Percentiles rank a stretch among this genome's conserved stretches.
phyloP scores from a whole-genome alignment of 1,284 basidiomycete genomes.

The Cryptococcus jaspeensis region DNA sequence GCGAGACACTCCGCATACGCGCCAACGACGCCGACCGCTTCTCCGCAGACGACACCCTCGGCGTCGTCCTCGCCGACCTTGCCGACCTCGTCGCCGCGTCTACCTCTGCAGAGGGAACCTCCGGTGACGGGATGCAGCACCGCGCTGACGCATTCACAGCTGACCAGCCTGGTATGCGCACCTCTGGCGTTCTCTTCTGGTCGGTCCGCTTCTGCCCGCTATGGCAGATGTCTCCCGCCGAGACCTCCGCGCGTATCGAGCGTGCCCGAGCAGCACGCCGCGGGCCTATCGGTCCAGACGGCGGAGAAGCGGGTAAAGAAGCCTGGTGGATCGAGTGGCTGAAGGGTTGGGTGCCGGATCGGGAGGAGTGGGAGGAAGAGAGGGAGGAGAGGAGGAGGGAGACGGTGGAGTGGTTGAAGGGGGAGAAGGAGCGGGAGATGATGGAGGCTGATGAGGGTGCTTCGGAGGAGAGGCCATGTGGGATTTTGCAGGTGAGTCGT shows the following conservation, averaged over 20 bases:
- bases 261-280: conserved; percentile 5
- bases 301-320: conserved; percentile 2
- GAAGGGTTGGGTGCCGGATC: conserved; percentile 13
- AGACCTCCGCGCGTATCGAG: conserved; percentile 22
- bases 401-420: conserved; percentile 44
- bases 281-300: conserved; percentile 17
- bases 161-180: conserved; percentile 37
- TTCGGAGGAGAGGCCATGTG: conserved; percentile 34
- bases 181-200: conserved; percentile 43
- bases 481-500: conserved; percentile 39
- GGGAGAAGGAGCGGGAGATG: conserved; percentile 46
- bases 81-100: conserved; percentile 43
- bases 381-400: conserved; percentile 42
- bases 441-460: conserved; percentile 46
- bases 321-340: conserved; percentile 41
- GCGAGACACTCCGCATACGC: conserved; percentile 44
- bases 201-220: conserved; percentile 46
- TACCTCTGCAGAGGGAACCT: neutral
- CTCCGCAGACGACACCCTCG: conserved; percentile 53
- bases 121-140: conserved; percentile 22
- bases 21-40: conserved; percentile 53
- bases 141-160: conserved; percentile 34
- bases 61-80: conserved; percentile 50
- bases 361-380: conserved; percentile 40
- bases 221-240: conserved; percentile 41